Conservation (phyloP, 2,329 filamentous ascomycete genomes). For the Leptographium procerum region DNA sequence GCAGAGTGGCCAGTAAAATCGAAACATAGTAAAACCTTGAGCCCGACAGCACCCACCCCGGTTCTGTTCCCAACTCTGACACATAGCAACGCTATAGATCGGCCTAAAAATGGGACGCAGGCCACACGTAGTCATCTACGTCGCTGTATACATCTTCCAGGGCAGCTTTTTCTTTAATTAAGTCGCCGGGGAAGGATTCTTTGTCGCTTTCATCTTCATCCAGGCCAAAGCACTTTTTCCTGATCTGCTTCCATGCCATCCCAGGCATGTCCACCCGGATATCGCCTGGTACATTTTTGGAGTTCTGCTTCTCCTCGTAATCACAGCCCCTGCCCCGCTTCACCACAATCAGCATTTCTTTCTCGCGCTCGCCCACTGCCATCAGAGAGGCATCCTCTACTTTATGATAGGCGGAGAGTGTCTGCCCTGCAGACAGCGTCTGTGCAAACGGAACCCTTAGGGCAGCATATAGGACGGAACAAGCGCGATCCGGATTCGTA, state of each 20-base stretch:
- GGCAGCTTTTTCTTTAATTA: background rate
- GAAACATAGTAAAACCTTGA: no score
- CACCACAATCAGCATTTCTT: background rate
- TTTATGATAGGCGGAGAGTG: background rate
- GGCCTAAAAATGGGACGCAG: background rate
- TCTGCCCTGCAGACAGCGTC: background rate
- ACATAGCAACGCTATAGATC: background rate
- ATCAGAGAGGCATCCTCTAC: background rate
- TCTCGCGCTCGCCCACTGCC: background rate
- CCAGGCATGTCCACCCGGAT: background rate
- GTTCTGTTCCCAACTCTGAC: background rate
- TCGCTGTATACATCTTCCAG: background rate
- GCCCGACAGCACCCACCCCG: no score
- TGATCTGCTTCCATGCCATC: background rate
- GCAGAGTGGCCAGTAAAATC: no score
- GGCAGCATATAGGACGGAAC: background rate
- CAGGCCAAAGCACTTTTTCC: background rate
- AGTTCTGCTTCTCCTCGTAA: background rate
- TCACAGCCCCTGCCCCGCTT: background rate
- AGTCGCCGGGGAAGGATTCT: background rate
- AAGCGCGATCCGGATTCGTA: background rate
- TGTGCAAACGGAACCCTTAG: background rate
- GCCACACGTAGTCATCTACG: background rate
- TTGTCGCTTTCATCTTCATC: background rate
- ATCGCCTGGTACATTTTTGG: background rate